phyloP scores from a whole-genome alignment of 2,329 filamentous ascomycete species.

The Exophiala aquamarina region DNA sequence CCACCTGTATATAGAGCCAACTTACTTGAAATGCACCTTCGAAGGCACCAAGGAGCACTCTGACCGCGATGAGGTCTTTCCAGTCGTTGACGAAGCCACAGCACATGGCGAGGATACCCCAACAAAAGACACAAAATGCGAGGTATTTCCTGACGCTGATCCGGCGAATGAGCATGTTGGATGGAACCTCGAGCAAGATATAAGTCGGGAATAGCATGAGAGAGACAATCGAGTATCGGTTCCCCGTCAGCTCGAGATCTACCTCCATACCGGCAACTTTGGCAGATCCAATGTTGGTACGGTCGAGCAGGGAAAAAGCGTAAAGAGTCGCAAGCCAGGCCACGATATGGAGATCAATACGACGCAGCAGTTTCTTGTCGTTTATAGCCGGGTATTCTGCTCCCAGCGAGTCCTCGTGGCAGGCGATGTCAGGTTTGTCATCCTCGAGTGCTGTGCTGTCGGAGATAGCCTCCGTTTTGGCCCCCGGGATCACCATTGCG shows the following conservation, averaged over 20 bases:
- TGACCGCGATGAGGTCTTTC: not conserved
- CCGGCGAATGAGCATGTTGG: conserved; percentile 11
- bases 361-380: conserved; percentile 45
- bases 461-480: no score
- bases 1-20: no score
- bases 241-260: conserved; percentile 34
- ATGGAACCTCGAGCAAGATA: conserved; percentile 13
- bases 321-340: conserved; percentile 28
- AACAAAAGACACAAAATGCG: conserved; percentile 7
- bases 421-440: no score
- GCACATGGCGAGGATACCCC: conserved; percentile 11
- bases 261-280: conserved; percentile 35
- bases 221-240: conserved; percentile 5
- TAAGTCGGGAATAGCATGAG: conserved; percentile 29
- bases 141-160: conserved; percentile 9
- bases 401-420: no score
- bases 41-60: conserved; percentile 9
- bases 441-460: no score
- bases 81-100: conserved; percentile 6
- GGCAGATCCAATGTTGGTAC: conserved; percentile 43
- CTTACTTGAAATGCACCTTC: conserved; percentile 36
- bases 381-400: conserved; percentile 25
- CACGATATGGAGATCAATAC: conserved; percentile 37
- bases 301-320: conserved; percentile 43
- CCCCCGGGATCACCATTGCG: no score